Conservation (phyloP, 352 stramenopile species). For the Globisporangium apiculatum region DNA sequence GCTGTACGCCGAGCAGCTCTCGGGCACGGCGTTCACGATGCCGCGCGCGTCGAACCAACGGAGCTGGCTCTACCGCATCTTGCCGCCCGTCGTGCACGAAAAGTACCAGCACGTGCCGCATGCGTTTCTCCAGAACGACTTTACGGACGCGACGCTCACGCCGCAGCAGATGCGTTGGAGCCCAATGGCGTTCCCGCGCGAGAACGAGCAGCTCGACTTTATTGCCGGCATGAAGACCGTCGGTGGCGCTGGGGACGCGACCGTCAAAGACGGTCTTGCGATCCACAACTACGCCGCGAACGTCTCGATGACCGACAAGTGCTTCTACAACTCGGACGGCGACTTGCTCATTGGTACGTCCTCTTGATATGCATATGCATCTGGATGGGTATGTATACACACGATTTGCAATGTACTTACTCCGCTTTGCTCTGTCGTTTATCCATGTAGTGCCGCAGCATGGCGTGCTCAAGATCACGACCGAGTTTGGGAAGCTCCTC, state of each 20-base stretch:
- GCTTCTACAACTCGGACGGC: slow-evolving; percentile 95
- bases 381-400: not conserved
- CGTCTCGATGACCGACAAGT: slow-evolving; percentile 83
- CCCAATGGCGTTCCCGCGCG: slow-evolving; percentile 66
- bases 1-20: slow-evolving; percentile 94
- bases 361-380: not conserved
- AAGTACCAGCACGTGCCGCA: slow-evolving; percentile 45
- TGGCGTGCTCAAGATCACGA: slow-evolving; percentile 87
- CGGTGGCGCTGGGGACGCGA: slow-evolving; percentile 82
- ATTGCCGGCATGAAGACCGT: slow-evolving; percentile 85
- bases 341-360: slow-evolving; percentile 90
- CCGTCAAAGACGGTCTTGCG: slow-evolving; percentile 86
- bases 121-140: slow-evolving; percentile 63
- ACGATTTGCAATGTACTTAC: not conserved
- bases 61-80: slow-evolving; percentile 93
- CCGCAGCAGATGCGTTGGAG: slow-evolving; percentile 92
- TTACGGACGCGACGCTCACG: slow-evolving; percentile 57
- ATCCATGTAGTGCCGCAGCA: slow-evolving; percentile 83
- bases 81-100: slow-evolving; percentile 80
- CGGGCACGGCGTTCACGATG: slow-evolving; percentile 94
- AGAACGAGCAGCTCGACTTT: slow-evolving; percentile 74
- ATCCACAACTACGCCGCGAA: slow-evolving; percentile 94
- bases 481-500: slow-evolving; percentile 89
- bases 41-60: slow-evolving; percentile 84
- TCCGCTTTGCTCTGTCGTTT: not conserved